phyloP scores from a whole-genome alignment of 768 basidiomycete species.

The Hericium rajendrae region DNA sequence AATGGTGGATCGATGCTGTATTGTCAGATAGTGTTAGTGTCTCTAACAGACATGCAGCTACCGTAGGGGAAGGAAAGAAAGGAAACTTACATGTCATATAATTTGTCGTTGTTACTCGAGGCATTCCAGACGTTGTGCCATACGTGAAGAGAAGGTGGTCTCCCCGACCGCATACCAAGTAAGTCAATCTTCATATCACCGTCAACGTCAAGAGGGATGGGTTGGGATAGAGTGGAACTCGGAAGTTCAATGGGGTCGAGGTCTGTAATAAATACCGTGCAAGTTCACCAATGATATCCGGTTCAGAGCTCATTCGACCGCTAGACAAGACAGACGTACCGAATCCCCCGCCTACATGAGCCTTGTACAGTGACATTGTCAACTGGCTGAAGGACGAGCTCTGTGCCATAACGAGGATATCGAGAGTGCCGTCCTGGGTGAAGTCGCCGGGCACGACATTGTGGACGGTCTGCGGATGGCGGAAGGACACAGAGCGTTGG shows the following conservation, averaged over 20 bases:
- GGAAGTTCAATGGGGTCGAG: slow-evolving; percentile 39
- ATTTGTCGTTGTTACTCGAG: slow-evolving; percentile 36
- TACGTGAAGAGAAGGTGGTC: slow-evolving; percentile 38
- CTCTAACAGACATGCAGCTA: background rate
- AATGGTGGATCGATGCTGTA: slow-evolving; percentile 41
- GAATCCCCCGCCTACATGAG: slow-evolving; percentile 52
- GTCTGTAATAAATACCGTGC: slow-evolving; percentile 11
- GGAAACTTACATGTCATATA: slow-evolving; percentile 55
- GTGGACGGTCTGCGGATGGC: slow-evolving; percentile 46
- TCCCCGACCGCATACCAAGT: slow-evolving; percentile 44
- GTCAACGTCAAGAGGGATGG: slow-evolving; percentile 77
- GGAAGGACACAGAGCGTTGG: slow-evolving; percentile 38
- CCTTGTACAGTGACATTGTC: slow-evolving; percentile 64
- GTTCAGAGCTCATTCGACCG: background rate
- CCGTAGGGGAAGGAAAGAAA: background rate
- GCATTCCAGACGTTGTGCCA: slow-evolving; percentile 80
- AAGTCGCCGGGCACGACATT: slow-evolving; percentile 93
- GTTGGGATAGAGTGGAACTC: slow-evolving; percentile 63
- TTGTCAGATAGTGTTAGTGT: background rate
- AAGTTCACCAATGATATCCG: background rate
- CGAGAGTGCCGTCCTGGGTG: slow-evolving; percentile 84
- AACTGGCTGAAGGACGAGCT: slow-evolving; percentile 38
- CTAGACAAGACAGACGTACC: slow-evolving; percentile 31
- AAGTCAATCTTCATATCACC: slow-evolving; percentile 89
- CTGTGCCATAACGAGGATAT: slow-evolving; percentile 80